These are phyloP conservation scores for Kentomonas sorsogonicus DNA, from an alignment of 208 protist genomes.

Conservation along the genomic window DNA sequence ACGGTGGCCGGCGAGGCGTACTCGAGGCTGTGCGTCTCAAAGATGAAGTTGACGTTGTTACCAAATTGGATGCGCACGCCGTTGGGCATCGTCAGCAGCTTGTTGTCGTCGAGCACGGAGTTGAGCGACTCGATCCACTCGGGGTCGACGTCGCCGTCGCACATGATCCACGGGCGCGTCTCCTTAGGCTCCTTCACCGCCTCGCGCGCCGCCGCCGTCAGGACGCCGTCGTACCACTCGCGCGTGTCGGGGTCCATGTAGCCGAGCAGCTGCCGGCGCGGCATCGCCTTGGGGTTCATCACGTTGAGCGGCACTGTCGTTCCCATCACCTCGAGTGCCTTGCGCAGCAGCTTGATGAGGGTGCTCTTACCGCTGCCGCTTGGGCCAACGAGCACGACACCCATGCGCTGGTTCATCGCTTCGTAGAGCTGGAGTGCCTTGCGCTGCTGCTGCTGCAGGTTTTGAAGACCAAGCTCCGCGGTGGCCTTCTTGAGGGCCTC, in stretches of 20 bases:
- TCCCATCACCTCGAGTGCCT: constrained; percentile 70
- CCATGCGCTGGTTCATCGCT: constrained; percentile 90
- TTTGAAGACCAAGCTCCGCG: constrained; percentile 57
- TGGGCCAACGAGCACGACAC: constrained; percentile 91
- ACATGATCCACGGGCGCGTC: constrained; percentile 89
- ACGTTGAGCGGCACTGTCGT: constrained; percentile 72
- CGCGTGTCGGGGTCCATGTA: constrained; percentile 95
- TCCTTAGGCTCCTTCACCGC: constrained; percentile 71
- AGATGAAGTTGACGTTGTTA: constrained; percentile 93
- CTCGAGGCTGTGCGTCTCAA: constrained; percentile 96
- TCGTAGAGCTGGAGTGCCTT: constrained; percentile 94
- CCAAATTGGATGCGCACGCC: constrained; percentile 96
- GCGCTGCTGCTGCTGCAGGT: constrained; percentile 58
- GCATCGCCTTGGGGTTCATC: constrained; percentile 94
- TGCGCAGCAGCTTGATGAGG: constrained; percentile 75
- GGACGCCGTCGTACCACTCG: constrained; percentile 98
- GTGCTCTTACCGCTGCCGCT: constrained; percentile 92
- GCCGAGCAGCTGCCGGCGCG: constrained; percentile 91
- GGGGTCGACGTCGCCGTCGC: constrained; percentile 97
- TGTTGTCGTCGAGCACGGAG: constrained; percentile 99
- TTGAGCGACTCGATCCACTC: constrained; percentile 99
- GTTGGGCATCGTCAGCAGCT: constrained; percentile 96
- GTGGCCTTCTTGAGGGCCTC: constrained; percentile 63
- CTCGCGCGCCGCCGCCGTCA: constrained; percentile 91
- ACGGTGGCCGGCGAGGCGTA: constrained; percentile 99